A percentile compares a stretch with the other conserved stretches of the same genome.
Evolutionary conservation across 2,329 filamentous ascomycete genomes (phyloP).

Genomic region (Pseudogymnoascus sp.): DNA sequence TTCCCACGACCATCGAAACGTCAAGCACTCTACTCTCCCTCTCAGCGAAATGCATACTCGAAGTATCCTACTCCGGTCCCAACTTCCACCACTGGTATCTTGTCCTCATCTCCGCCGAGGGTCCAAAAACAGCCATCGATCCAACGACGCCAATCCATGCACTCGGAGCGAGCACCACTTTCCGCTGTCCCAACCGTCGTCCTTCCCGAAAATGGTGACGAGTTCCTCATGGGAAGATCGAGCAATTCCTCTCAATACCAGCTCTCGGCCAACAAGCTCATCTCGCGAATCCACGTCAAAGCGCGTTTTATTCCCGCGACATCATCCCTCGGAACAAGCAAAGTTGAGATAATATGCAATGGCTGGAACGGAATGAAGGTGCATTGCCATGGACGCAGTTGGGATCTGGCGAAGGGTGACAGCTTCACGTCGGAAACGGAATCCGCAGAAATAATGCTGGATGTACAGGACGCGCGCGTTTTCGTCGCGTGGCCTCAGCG

Average conservation of each 20-base stretch:
- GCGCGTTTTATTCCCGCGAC: conserved; percentile 70
- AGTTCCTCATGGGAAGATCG: conserved; percentile 80
- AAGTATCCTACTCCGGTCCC: conserved; percentile 92
- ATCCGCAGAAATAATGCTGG: conserved; percentile 83
- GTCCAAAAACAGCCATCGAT: conserved; percentile 42
- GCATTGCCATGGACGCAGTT: conserved; percentile 81
- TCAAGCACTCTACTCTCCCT: conserved; percentile 44
- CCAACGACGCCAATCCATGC: conserved; percentile 52
- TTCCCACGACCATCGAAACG: conserved; percentile 64
- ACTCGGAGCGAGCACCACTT: conserved; percentile 71
- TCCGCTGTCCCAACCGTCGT: conserved; percentile 75
- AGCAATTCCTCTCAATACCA: conserved; percentile 95
- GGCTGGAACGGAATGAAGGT: conserved; percentile 95
- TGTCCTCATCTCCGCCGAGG: conserved; percentile 75
- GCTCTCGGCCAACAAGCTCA: conserved; percentile 81
- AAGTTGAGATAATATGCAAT: conserved; percentile 80
- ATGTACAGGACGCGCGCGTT: conserved; percentile 87
- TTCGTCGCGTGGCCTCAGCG: conserved; percentile 76
- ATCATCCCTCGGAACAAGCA: conserved; percentile 60
- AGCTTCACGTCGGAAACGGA: conserved; percentile 86
- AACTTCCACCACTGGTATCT: conserved; percentile 85
- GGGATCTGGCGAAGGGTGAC: conserved; percentile 80
- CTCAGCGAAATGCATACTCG: conserved; percentile 26
- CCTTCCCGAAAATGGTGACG: conserved; percentile 72
- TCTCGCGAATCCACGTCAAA: conserved; percentile 89